Conservation (phyloP, 352 stramenopile species). For the Pythium coloratum region DNA sequence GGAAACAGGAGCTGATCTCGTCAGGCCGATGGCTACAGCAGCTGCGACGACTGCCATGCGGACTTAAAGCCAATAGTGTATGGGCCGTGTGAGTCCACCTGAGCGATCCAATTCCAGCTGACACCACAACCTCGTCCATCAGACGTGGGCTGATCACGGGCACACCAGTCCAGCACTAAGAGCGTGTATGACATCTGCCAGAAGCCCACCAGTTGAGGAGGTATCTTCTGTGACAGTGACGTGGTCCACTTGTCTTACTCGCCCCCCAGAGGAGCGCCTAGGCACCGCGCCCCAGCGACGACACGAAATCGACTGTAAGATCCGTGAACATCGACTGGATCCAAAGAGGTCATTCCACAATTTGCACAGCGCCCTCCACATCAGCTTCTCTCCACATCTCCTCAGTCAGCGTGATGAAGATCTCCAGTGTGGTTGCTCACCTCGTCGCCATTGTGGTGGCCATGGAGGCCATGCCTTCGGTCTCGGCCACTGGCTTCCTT, state of each 20-base stretch:
- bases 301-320: neutral
- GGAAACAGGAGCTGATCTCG: neutral
- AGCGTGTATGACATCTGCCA: no score
- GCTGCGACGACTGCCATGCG: neutral
- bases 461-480: slow-evolving; percentile 4
- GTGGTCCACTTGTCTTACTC: neutral
- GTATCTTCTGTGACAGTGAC: neutral
- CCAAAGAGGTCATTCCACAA: slow-evolving; percentile 9
- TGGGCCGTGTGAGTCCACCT: neutral
- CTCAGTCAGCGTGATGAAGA: slow-evolving; percentile 7
- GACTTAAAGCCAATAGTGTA: neutral
- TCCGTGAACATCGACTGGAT: neutral
- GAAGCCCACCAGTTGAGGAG: no score
- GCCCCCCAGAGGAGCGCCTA: no score
- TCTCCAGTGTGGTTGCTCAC: slow-evolving; percentile 7
- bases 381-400: neutral
- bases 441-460: slow-evolving; percentile 4
- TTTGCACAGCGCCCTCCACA: neutral
- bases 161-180: no score
- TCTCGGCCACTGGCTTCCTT: slow-evolving; percentile 7
- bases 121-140: neutral
- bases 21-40: neutral
- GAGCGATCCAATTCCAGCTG: neutral
- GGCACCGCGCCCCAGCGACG: no score
- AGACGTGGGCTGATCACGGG: no score